Base-by-base conservation (phyloP, 179 eudicot species). In the Silene coronaria region DNA sequence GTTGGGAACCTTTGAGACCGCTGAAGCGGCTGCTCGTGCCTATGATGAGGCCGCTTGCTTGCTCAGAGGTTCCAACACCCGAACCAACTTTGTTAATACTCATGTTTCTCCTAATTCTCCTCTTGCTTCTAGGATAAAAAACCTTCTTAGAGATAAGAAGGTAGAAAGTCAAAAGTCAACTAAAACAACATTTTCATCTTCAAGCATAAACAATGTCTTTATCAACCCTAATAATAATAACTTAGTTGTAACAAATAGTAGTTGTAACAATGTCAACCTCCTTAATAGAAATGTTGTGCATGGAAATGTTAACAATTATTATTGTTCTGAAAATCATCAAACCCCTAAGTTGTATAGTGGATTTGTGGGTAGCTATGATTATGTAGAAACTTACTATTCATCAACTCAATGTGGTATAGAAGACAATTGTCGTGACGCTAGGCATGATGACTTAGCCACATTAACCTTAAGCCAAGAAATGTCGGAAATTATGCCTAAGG, bases 1-100 rank as follows among this genome's bases (percentile, higher is more conserved):
- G 97, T 84, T 91, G 23, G 97, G 97, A 14, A 91, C 97, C 8
- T 91, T 88, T 24, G 89, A 91, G 72, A 89, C 92, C 0, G 91
- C 97, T 0, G 97, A 91, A 79, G 97, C 87, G 51, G 93, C 97
- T 3, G 97, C 97, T 63, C 86, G 82, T 28, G 94, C 97, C 23
- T 91, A 89, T 19, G 97, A 89, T 61, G 92, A 91, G 63, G 97
- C 94, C 8, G 97, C 97, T 23, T 88, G 87, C 23, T 93, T 91
- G 48, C 92, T 91, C 2, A 90, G 97, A 21, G 97, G 97, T 0
- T 78, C 91, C 51, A 88, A 91, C 30, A 89, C 97, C 0, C 87
- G 94, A 42, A 91, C 97, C 16, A 91, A 89, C 74, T 89, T 89
- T 77, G 70, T 82, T n/a, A 82, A 80, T 11, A 72, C 76, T 4